Evolutionary conservation across 179 eudicot species (phyloP).

Genomic region (Beta lomatogona): DNA sequence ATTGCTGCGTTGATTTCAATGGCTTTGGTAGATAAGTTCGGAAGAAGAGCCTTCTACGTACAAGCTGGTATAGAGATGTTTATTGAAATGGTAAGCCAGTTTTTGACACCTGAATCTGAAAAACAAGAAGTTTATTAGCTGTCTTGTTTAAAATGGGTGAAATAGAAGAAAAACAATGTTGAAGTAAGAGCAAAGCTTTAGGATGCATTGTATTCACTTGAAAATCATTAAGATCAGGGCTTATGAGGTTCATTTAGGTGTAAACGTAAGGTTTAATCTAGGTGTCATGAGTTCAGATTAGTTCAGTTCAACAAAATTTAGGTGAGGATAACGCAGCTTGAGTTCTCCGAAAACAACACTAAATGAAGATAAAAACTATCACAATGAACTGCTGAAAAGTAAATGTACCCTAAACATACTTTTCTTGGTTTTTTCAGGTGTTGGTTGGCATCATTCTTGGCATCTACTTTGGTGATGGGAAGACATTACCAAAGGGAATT

Average conservation of each 20-base stretch:
- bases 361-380: neutral
- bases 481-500: slow-evolving; percentile 49
- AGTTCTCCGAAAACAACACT: neutral
- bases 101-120: neutral
- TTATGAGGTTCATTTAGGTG: no score
- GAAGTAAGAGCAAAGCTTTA: no score
- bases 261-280: no score
- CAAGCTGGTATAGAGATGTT: slow-evolving; percentile 88
- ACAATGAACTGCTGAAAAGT: neutral
- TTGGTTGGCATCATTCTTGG: slow-evolving; percentile 54
- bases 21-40: slow-evolving; percentile 79
- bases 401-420: neutral
- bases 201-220: no score
- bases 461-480: slow-evolving; percentile 64
- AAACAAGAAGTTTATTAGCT: no score
- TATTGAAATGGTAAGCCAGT: slow-evolving; percentile 55
- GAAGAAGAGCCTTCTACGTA: slow-evolving; percentile 73
- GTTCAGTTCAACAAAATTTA: no score
- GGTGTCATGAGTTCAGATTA: no score
- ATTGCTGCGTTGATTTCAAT: slow-evolving; percentile 80
- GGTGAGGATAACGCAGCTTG: no score
- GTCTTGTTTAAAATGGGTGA: no score
- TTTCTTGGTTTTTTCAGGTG: slow-evolving; percentile 41
- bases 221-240: no score
- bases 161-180: no score